A percentile compares a stretch with the other conserved stretches of the same genome.
These are phyloP conservation scores for Singerocomus rubriflavus DNA, from an alignment of 1,284 basidiomycete genomes.

Conservation along the genomic window DNA sequence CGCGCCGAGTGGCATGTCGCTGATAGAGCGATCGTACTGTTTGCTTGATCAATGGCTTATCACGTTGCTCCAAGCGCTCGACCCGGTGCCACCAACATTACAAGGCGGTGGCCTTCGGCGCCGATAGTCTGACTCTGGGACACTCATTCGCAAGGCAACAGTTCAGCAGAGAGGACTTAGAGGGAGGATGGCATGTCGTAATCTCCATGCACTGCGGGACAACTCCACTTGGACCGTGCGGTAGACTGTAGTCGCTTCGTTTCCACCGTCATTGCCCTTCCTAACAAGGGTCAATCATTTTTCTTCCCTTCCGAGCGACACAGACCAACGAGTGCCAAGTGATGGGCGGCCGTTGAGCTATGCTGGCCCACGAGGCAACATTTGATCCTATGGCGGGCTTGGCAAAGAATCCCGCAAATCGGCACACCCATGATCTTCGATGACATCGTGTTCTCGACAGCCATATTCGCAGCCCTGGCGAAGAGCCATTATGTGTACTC, in stretches of 20 bases:
- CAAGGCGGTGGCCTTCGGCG: slow-evolving; percentile 10
- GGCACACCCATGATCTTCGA: background rate
- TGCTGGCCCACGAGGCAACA: no score
- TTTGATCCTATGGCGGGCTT: background rate
- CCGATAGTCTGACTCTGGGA: background rate
- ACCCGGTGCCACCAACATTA: background rate
- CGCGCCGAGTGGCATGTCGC: slow-evolving; percentile 62
- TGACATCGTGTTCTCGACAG: no score
- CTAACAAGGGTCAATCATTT: background rate
- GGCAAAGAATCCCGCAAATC: background rate
- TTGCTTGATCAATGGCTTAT: no score
- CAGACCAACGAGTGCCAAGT: background rate
- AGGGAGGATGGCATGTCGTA: slow-evolving; percentile 9
- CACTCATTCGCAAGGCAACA: background rate
- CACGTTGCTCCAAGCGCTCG: no score
- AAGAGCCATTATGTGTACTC: no score
- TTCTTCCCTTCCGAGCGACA: slow-evolving; percentile 2
- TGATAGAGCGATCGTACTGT: slow-evolving; percentile 45
- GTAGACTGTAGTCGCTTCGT: slow-evolving; percentile 1
- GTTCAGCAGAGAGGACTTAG: slow-evolving; percentile 7
- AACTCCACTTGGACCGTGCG: background rate
- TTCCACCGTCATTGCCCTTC: slow-evolving; percentile 14
- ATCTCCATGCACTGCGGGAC: background rate
- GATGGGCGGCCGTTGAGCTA: background rate
- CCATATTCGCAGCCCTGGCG: no score